These are phyloP conservation scores for Theileria equi DNA, from an alignment of 169 alveolate genomes.

Conservation along the genomic window DNA sequence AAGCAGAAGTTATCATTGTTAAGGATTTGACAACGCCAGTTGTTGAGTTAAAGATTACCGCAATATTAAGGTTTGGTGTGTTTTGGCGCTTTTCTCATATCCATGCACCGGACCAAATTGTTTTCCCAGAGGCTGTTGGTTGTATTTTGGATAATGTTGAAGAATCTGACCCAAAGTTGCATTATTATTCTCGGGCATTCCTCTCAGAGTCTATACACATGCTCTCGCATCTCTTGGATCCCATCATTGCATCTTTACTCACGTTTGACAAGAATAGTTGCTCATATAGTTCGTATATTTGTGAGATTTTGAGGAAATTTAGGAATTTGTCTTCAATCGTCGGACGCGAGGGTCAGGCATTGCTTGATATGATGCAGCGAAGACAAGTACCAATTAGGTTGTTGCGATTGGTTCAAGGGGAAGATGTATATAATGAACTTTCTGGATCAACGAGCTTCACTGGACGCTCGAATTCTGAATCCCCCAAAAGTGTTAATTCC, in stretches of 20 bases:
- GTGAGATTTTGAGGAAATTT: constrained; percentile 35
- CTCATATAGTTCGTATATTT: constrained; percentile 29
- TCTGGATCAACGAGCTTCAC: neutral
- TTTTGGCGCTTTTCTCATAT: constrained; percentile 43
- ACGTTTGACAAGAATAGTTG: constrained; percentile 15
- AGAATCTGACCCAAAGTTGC: constrained; percentile 57
- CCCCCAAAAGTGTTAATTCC: neutral
- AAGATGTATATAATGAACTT: constrained; percentile 6
- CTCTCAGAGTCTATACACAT: constrained; percentile 51
- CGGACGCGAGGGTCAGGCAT: constrained; percentile 59
- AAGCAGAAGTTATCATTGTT: constrained; percentile 47
- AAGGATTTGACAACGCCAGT: constrained; percentile 30
- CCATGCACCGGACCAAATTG: constrained; percentile 43
- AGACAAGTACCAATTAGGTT: constrained; percentile 48
- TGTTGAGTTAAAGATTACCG: constrained; percentile 31
- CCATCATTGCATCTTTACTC: constrained; percentile 31
- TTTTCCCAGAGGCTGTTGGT: constrained; percentile 52
- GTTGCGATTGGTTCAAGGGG: constrained; percentile 42
- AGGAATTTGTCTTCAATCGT: constrained; percentile 57
- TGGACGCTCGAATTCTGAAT: neutral
- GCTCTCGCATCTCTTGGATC: constrained; percentile 47
- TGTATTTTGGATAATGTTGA: constrained; percentile 47
- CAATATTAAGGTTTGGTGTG: constrained; percentile 58
- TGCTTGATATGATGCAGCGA: constrained; percentile 57
- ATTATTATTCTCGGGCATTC: constrained; percentile 54